Conservation (phyloP, 352 stramenopile genomes). For the Phytopythium oedochilum region DNA sequence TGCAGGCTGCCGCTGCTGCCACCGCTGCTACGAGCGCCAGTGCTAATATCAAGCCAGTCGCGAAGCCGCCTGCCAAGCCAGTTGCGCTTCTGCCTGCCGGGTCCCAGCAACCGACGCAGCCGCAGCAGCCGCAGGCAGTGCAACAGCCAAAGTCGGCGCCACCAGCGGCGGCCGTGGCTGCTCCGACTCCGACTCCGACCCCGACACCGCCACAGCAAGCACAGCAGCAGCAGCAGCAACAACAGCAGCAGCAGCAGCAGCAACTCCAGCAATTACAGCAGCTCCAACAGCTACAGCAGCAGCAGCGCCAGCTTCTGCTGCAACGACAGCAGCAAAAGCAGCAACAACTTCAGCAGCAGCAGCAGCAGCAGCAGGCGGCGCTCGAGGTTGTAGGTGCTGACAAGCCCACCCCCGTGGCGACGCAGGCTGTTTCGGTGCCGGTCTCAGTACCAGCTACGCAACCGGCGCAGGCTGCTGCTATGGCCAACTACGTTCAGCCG, state of each 20-base stretch:
- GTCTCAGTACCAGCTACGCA: background rate
- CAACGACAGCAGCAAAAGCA: background rate
- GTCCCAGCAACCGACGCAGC: slow-evolving; percentile 1
- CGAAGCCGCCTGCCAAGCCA: slow-evolving; percentile 24
- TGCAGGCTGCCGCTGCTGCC: slow-evolving; percentile 1
- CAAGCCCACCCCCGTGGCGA: background rate
- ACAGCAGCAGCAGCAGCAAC: slow-evolving; percentile 24
- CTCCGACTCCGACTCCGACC: background rate
- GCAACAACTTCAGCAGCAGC: background rate
- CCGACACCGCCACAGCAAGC: background rate
- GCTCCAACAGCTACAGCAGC: background rate
- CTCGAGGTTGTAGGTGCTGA: background rate
- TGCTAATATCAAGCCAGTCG: slow-evolving; percentile 1
- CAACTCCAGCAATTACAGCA: background rate
- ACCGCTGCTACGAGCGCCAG: background rate
- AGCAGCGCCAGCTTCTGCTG: background rate
- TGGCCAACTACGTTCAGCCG: slow-evolving; percentile 7
- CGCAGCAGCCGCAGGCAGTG: slow-evolving; percentile 19
- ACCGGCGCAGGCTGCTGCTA: slow-evolving; percentile 1
- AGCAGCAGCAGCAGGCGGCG: background rate
- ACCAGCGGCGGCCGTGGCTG: slow-evolving; percentile 14
- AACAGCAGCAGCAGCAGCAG: slow-evolving; percentile 8
- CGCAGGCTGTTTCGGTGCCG: background rate
- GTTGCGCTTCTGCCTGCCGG: slow-evolving; percentile 10
- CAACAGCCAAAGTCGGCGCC: slow-evolving; percentile 14